A percentile compares a stretch with the other conserved stretches of the same genome.
phyloP scores from a whole-genome alignment of 495 filamentous ascomycete species.

The Peziza echinospora region DNA sequence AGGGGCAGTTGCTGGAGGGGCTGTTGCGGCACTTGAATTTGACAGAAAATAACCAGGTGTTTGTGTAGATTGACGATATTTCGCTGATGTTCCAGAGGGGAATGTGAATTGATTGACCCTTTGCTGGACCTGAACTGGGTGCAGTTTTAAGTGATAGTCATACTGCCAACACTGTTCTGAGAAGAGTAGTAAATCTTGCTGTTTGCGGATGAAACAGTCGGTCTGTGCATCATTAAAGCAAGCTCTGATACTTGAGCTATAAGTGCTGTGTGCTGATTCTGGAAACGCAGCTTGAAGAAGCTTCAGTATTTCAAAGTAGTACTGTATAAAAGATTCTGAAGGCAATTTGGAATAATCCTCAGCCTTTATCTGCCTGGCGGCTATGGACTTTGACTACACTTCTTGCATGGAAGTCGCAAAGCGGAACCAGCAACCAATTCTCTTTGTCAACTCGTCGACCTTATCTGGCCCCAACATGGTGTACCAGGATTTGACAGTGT shows the following conservation, averaged over 20 bases:
- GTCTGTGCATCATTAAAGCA: not conserved
- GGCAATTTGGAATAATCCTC: not conserved
- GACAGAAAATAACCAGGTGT: too few species aligned
- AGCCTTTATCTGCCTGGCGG: not conserved
- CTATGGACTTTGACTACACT: not conserved
- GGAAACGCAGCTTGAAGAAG: not conserved
- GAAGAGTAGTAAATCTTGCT: not conserved
- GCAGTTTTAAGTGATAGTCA: not conserved
- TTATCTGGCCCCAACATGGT: not conserved
- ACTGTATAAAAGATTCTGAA: not conserved
- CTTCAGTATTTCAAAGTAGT: not conserved
- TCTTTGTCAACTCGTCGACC: not conserved
- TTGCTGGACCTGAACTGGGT: not conserved
- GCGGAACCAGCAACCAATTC: not conserved
- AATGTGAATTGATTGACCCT: too few species aligned
- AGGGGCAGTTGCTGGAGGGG: too few species aligned
- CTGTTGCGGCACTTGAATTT: too few species aligned
- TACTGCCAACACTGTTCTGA: not conserved
- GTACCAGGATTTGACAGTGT: not conserved
- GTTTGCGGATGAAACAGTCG: not conserved
- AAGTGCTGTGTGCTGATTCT: not conserved
- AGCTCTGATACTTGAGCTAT: not conserved
- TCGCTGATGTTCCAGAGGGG: too few species aligned
- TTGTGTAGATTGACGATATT: too few species aligned
- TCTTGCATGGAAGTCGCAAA: not conserved